phyloP scores from a whole-genome alignment of 2,329 filamentous ascomycete species.

The Penicillium sp. region DNA sequence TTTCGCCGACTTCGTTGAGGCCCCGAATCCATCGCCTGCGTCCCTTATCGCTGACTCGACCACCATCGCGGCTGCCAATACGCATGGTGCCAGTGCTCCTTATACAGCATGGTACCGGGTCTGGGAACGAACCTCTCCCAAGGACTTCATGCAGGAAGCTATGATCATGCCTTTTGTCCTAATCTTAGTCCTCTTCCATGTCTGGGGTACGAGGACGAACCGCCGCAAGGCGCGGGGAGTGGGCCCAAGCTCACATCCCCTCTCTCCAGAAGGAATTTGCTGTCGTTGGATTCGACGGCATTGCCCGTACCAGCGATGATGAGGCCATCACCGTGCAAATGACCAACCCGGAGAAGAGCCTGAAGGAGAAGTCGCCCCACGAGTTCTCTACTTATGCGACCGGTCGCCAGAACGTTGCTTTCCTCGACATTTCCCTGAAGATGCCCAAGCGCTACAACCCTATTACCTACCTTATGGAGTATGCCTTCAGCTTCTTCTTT shows the following conservation, averaged over 20 bases:
- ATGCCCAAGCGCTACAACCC: slow-evolving; percentile 89
- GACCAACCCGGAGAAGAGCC: slow-evolving; percentile 56
- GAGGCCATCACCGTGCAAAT: slow-evolving; percentile 39
- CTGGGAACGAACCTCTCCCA: slow-evolving; percentile 81
- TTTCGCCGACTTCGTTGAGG: slow-evolving; percentile 89
- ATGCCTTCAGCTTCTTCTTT: slow-evolving; percentile 70
- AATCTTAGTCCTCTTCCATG: slow-evolving; percentile 73
- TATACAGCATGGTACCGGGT: slow-evolving; percentile 97
- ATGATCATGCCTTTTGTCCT: slow-evolving; percentile 74
- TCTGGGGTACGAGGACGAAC: slow-evolving; percentile 79
- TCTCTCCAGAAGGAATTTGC: slow-evolving; percentile 79
- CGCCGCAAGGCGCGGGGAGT: slow-evolving; percentile 73
- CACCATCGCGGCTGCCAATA: slow-evolving; percentile 43
- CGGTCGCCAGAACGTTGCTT: slow-evolving; percentile 89
- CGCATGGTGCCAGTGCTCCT: slow-evolving; percentile 53
- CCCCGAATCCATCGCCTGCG: slow-evolving; percentile 63
- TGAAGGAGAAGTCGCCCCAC: slow-evolving; percentile 84
- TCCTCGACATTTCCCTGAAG: slow-evolving; percentile 79
- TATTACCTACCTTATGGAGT: slow-evolving; percentile 64
- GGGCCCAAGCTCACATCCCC: slow-evolving; percentile 73
- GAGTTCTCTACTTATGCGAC: slow-evolving; percentile 87
- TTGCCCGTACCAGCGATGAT: slow-evolving; percentile 51
- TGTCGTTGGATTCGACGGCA: slow-evolving; percentile 73
- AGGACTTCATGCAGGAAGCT: slow-evolving; percentile 86
- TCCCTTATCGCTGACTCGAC: slow-evolving; percentile 47